These are phyloP conservation scores for Clitoria ternatea DNA, from an alignment of 306 rosid genomes.

Conservation along the genomic window DNA sequence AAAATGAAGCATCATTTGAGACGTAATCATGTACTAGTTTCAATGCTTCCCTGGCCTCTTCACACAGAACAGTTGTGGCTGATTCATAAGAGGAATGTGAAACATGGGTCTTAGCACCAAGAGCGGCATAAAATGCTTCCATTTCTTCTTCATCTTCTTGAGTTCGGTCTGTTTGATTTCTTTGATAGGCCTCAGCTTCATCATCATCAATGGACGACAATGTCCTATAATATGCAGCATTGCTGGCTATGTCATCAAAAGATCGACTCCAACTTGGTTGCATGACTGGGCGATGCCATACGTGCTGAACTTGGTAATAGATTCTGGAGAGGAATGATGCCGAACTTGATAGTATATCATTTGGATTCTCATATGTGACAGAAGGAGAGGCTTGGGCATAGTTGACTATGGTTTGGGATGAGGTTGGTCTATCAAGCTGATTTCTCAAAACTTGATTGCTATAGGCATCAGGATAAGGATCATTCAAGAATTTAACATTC, in stretches of 20 bases:
- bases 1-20: neutral
- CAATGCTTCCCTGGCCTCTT: neutral
- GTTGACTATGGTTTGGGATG: too few relatives aligned
- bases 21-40: neutral
- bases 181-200: too few relatives aligned
- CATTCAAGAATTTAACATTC: neutral
- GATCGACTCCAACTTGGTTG: neutral
- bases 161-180: neutral
- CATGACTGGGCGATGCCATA: neutral
- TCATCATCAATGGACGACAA: too few relatives aligned
- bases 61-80: neutral
- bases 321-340: too few relatives aligned
- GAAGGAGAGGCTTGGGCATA: too few relatives aligned
- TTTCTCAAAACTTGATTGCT: neutral
- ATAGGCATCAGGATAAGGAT: neutral
- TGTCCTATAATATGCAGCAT: too few relatives aligned
- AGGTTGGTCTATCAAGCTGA: neutral
- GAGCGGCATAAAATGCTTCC: constrained; percentile 18
- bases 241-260: neutral
- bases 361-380: too few relatives aligned
- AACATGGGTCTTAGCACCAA: neutral
- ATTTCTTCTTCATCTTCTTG: neutral
- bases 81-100: neutral
- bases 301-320: too few relatives aligned
- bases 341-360: too few relatives aligned